Evolutionary conservation across 169 alveolate species (phyloP), one percentile per base, ranked within the genome.

Genomic region (Eimeria praecox): DNA sequence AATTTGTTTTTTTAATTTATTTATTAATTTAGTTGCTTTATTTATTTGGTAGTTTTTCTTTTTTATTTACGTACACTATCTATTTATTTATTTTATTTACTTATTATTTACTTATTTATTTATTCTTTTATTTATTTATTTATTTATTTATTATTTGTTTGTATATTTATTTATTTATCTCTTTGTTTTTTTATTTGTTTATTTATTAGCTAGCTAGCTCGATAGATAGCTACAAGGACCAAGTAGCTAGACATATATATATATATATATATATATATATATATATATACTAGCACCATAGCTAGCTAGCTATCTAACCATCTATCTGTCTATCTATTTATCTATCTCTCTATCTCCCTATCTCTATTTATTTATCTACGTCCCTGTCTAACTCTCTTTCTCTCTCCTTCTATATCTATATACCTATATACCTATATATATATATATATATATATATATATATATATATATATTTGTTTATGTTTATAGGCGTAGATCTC

Each of bases 401-500:
- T n/a, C n/a, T n/a, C n/a, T n/a, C n/a, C n/a, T n/a, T n/a, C 56
- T 49, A 49, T 5, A 5, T 49, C 5, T 5, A 5, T 49, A 5
- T 5, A 5, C 12, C 5, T 49, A 5, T 49, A 49, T 12, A 5
- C 56, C 56, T 8, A 49, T 49, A n/a, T n/a, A n/a, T n/a, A n/a
- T 12, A 49, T 49, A 5, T 49, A 12, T 5, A 5, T 49, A 49
- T n/a, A 12, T 49, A 49, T 5, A 64, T 64, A 27, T 4, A 64
- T 3, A 27, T 64, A 8, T 18, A 10, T 73, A 30, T 2, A 30
- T 73, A 8, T 22, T 38, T 0, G 30, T 73, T 22, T 30, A 30
- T 42, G 27, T 8, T 8, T n/a, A 35, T n/a, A 80, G 89, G 89
- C 40, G 44, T 12, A 80, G 69, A n/a, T 82, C 82, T 10, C 95